Base-by-base conservation (phyloP, 345 rosid genomes). In the Sonneratia caseolaris region DNA sequence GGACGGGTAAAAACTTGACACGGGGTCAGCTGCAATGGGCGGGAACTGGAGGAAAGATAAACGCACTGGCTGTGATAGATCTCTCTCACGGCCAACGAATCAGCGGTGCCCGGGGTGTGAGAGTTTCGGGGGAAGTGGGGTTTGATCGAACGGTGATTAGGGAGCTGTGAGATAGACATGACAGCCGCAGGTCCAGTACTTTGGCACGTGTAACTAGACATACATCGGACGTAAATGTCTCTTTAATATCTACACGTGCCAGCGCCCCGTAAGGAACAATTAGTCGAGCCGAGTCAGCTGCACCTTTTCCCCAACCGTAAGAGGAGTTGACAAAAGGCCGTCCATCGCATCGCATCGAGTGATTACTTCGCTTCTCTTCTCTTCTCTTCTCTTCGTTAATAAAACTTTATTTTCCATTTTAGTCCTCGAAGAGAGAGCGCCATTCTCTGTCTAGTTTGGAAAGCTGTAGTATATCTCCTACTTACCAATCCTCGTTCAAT, bases 1-100 rank as follows among this genome's bases (percentile, higher is more conserved):
- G 0, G 62, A 83, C 83, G 86, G 81, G 40, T 21, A 49, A 19
- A 18, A 32, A 59, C 3, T 2, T 1, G 47, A 66, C 81, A 76
- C 80, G 87, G 81, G 87, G 81, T 8, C 0, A 2, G 2, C 32
- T 67, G 16, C 0, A 11, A 73, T 68, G 37, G 22, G 68, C 48
- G 48, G 69, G 13, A 40, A 11, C 13, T 1, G 32, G 64, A 6
- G 10, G 32, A 32, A 57, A 9, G n/a, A 22, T 21, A n/a, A 8
- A 3, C 32, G 22, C n/a, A 57, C 35, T 32, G 11, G 3, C 64
- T 53, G 59, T 19, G 22, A 53, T 18, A 1, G 1, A 18, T 53
- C 59, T 19, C 7, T 8, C 59, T 53, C 59, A 53, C 59, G 7
- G 59, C 59, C 22, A 15, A 53, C 59, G 5, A 18, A 53, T 19